Base-by-base conservation (phyloP, 805 yeast species). In the Candida coleopterorum region DNA sequence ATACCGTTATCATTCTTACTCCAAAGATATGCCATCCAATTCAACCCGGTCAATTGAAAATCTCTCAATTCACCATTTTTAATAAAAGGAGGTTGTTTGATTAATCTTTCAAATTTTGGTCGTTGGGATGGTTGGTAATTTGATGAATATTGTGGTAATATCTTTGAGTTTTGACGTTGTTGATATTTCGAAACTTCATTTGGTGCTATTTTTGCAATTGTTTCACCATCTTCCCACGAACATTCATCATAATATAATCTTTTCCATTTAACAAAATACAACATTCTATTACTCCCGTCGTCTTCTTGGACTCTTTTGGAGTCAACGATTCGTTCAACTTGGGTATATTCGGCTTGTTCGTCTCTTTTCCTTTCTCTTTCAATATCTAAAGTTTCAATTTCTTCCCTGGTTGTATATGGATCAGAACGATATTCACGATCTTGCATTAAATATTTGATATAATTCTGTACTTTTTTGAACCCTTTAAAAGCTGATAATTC, bases 21-120 rank as follows among this genome's bases (percentile, higher is more conserved):
- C 98, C 98, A 93, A 43, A 93, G 67, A 57, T 90, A 93, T 0
- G 98, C 98, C 98, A 93, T 93, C 99, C 99, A 93, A 61, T 93
- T 93, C 44, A 93, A 74, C 39, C 99, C 99, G 0, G 98, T 93
- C 58, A 93, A 73, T 68, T 93, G 99, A 75, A 93, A 93, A 64
- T 93, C 98, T 58, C 98, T 78, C 45, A 93, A 72, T 57, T 84
- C 93, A 34, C 97, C 96, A 52, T 83, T 81, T 56, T 88, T 88
- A 46, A 93, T 81, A 53, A 83, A 93, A 10, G 80, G 71, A 1
- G 99, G 99, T 62, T 93, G 99, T 37, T 72, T 73, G 20, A 75
- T 74, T 35, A 93, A 69, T 55, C 90, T 93, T 58, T 87, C 96
- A 58, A 93, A 93, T 36, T 81, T 70, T 2, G 99, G 98, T 48